Evolutionary conservation across 768 basidiomycete species (phyloP), one percentile per base, ranked within the genome.

Genomic region (Sporobolomyces phaffii): DNA sequence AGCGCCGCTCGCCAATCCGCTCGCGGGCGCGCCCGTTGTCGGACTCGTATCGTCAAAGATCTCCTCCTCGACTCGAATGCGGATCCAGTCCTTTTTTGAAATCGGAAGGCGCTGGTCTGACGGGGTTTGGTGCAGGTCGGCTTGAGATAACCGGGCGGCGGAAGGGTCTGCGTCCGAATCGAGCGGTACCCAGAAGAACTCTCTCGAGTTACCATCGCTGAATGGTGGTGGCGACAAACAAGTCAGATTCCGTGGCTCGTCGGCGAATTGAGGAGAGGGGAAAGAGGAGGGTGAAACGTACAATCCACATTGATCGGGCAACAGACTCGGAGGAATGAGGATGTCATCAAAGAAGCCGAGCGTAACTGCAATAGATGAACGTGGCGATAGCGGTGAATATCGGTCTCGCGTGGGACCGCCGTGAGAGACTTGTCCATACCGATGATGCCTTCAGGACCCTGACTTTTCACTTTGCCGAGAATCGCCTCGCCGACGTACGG

Each of bases 261-360:
- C 17, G 7, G n/a, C n/a, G 24, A 4, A 26, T 11, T 4, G 3
- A 5, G 40, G 22, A 47, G 13, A 7, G 33, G 41, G 54, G 43
- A 48, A 18, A n/a, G 40, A 36, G 26, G 18, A 45, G 18, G 20
- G 2, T 48, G 26, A 10, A n/a, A 70, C 79, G 74, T 50, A 78
- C 79, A 76, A 80, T 36, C 75, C 67, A 20, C 75, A 75, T 31
- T 90, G 87, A 73, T 87, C 84, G 2, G 93, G 92, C 8, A 97
- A 84, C 64, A 90, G 86, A 5, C 83, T 80, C 0, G 83, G 78
- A 0, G 91, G 90, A 50, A 97, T 83, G 75, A 90, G 89, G 28
- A 97, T 86, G 73, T 97, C 92, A 77, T 91, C 90, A 74, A 98
- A 98, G 81, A 98, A 97, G 24, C 87, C 88, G 22, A 96, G 44